Conservation (phyloP, 1,284 basidiomycete genomes). For the Austroboletus olivaceoglutinosus region DNA sequence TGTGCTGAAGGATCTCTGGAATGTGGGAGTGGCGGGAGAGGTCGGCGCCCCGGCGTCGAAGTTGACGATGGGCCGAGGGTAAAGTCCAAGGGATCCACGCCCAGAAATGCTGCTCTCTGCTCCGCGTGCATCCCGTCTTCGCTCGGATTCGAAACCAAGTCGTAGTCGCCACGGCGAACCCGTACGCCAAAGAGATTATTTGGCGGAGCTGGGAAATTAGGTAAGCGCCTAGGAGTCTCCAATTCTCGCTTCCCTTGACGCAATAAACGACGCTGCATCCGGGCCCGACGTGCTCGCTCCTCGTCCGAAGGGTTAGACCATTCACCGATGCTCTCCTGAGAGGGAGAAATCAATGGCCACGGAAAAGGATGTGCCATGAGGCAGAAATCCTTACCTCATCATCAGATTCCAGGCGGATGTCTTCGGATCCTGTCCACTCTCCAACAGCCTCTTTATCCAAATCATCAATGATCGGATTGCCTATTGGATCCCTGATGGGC, state of each 20-base stretch:
- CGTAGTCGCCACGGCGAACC: conserved; percentile 49
- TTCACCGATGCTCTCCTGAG: conserved; percentile 73
- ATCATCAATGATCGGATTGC: conserved; percentile 36
- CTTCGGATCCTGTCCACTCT: conserved; percentile 82
- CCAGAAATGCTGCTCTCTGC: conserved; percentile 44
- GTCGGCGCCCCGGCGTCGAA: conserved; percentile 41
- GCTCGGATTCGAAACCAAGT: conserved; percentile 79
- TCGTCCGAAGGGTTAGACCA: conserved; percentile 88
- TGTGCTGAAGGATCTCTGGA: conserved; percentile 63
- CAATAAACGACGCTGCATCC: conserved; percentile 58
- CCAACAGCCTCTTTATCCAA: conserved; percentile 52
- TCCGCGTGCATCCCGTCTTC: conserved; percentile 55
- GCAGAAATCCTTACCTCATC: conserved; percentile 51
- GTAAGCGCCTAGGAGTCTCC: conserved; percentile 62
- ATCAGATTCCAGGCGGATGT: conserved; percentile 53
- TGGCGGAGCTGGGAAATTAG: conserved; percentile 76
- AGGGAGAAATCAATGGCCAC: conserved; percentile 8
- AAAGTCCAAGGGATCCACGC: conserved; percentile 37
- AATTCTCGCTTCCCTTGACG: conserved; percentile 47
- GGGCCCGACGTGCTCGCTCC: conserved; percentile 68
- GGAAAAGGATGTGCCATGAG: conserved; percentile 4
- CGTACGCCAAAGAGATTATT: conserved; percentile 42
- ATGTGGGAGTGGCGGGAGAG: conserved; percentile 60
- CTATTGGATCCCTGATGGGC: conserved; percentile 30
- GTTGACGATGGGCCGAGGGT: conserved; percentile 37